These are phyloP conservation scores for Ophiocordyceps camponoti-floridani DNA, from an alignment of 2,329 filamentous ascomycete species.

Conservation along the genomic window DNA sequence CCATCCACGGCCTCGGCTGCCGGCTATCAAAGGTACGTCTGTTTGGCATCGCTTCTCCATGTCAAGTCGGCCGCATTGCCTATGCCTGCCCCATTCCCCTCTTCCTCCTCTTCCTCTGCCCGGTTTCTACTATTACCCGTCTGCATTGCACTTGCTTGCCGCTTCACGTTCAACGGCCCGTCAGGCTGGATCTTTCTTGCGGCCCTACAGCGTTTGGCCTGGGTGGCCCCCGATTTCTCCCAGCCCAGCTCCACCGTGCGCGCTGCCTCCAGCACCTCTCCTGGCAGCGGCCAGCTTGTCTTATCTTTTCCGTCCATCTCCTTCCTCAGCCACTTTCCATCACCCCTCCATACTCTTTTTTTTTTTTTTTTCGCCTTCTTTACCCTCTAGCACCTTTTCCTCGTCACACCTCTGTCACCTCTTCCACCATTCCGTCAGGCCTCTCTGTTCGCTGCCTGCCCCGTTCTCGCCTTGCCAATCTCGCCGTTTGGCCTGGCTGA, in stretches of 20 bases:
- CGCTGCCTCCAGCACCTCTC: not conserved
- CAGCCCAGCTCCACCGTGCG: constrained; percentile 1
- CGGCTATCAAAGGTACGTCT: constrained; percentile 9
- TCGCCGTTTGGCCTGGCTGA: constrained; percentile 2
- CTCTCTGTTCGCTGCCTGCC: not conserved
- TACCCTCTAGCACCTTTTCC: not conserved
- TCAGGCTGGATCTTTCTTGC: not conserved
- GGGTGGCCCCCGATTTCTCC: constrained; percentile 1
- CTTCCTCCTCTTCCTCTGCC: too few relatives aligned
- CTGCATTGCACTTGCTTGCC: not conserved
- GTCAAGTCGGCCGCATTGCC: not conserved
- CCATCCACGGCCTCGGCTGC: constrained; percentile 15
- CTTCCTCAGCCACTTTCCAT: not conserved
- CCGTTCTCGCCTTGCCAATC: not conserved
- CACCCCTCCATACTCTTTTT: not conserved
- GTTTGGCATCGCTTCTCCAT: not conserved
- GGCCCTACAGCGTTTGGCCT: not conserved
- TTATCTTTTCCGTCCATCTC: not conserved
- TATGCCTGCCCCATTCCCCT: not conserved
- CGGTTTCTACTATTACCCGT: not conserved
- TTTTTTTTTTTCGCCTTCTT: not conserved
- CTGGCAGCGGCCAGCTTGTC: not conserved
- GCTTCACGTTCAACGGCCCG: not conserved
- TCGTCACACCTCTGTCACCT: not conserved
- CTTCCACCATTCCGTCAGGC: not conserved